Conservation (phyloP, 257 asterid species). For the Scutellaria minor region DNA sequence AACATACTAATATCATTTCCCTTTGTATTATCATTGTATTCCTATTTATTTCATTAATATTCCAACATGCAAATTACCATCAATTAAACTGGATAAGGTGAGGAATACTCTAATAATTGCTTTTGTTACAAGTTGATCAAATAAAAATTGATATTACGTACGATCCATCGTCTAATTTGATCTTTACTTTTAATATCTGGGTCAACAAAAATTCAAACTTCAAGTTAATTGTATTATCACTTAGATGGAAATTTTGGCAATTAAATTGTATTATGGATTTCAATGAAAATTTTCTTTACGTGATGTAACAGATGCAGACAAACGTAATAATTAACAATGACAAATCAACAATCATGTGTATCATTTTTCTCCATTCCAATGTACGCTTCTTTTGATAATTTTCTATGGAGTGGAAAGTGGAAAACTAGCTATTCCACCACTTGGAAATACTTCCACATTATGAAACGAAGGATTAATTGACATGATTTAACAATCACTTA, state of each 20-base stretch:
- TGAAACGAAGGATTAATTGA: not conserved
- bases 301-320: not conserved
- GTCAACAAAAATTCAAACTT: not conserved
- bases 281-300: not conserved
- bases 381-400: no score
- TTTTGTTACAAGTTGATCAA: no score
- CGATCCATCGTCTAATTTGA: not conserved
- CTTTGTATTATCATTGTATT: no score
- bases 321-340: not conserved
- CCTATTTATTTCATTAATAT: no score
- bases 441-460: not conserved
- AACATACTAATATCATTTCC: no score
- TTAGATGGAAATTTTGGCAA: not conserved
- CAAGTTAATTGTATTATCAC: not conserved
- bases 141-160: not conserved
- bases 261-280: not conserved
- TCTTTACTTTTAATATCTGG: not conserved
- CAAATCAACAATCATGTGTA: not conserved
- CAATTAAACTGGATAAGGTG: no score
- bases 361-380: not conserved
- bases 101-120: no score
- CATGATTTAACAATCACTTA: not conserved
- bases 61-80: no score
- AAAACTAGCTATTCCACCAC: slow-evolving; percentile 3
- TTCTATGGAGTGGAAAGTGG: not conserved